phyloP scores from a whole-genome alignment of 352 stramenopile genomes.

The Globisporangium cylindrosporum region DNA sequence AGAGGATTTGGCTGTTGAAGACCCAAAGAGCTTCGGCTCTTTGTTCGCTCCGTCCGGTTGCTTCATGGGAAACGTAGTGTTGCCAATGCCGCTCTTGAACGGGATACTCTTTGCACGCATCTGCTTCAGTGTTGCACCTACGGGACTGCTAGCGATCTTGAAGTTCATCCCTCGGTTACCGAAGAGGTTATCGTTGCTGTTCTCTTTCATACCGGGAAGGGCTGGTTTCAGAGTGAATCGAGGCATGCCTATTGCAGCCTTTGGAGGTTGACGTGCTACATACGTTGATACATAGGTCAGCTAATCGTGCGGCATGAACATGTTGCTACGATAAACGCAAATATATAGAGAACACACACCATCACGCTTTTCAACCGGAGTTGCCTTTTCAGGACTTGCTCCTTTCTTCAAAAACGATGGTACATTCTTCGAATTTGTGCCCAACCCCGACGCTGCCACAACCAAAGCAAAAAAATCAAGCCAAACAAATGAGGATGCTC shows the following conservation, averaged over 20 bases:
- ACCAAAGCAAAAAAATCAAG: neutral
- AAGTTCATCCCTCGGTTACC: neutral
- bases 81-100: conserved; percentile 2
- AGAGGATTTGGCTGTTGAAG: neutral
- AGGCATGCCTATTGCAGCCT: neutral
- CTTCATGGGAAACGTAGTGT: neutral
- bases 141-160: neutral
- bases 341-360: neutral
- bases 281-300: neutral
- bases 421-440: neutral
- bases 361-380: neutral
- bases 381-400: neutral
- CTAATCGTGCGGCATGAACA: neutral
- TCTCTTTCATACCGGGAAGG: neutral
- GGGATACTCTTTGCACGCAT: neutral
- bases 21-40: neutral
- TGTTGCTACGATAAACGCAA: neutral
- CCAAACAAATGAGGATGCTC: neutral
- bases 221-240: neutral
- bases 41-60: neutral
- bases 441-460: neutral
- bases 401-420: conserved; percentile 1
- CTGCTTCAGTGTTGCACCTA: neutral
- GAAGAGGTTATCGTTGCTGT: neutral
- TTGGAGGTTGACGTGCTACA: neutral